These are phyloP conservation scores for Dactylonectria estremocensis DNA, from an alignment of 2,329 filamentous ascomycete genomes.

Conservation along the genomic window DNA sequence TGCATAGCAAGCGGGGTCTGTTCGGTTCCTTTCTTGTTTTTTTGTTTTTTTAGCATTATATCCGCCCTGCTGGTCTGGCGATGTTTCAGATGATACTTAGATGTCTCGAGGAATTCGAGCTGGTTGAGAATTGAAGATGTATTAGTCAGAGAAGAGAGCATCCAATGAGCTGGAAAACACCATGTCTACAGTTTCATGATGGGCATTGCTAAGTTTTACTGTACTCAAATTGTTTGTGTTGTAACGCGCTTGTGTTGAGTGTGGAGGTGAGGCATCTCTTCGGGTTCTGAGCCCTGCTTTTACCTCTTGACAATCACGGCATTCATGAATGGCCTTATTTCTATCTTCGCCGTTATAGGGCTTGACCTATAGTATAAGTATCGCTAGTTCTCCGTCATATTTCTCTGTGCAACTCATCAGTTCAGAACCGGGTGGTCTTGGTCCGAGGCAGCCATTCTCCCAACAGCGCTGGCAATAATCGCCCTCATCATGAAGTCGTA, in stretches of 20 bases:
- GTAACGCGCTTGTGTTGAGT: too few species aligned
- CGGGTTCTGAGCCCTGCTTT: too few species aligned
- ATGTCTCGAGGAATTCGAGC: slow-evolving; percentile 26
- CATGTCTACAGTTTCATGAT: background rate
- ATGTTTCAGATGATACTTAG: slow-evolving; percentile 35
- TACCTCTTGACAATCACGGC: too few species aligned
- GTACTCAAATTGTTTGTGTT: too few species aligned
- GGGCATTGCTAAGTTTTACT: too few species aligned
- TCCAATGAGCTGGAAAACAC: background rate
- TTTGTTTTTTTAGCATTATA: slow-evolving; percentile 33
- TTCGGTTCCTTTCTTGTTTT: slow-evolving; percentile 33
- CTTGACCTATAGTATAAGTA: background rate
- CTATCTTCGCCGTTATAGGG: background rate
- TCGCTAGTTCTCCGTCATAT: background rate
- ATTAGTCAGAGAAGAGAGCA: background rate
- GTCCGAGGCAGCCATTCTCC: slow-evolving; percentile 40
- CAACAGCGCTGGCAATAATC: slow-evolving; percentile 46
- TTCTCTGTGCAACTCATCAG: slow-evolving; percentile 10
- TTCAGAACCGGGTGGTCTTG: slow-evolving; percentile 31
- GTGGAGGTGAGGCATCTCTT: too few species aligned
- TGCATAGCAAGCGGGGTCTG: slow-evolving; percentile 44
- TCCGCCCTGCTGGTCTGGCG: slow-evolving; percentile 32
- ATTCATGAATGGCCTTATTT: background rate
- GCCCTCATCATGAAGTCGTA: slow-evolving; percentile 30
- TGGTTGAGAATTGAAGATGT: slow-evolving; percentile 30